Base-by-base conservation (phyloP, 495 filamentous ascomycete species). In the Aspergillus steynii region DNA sequence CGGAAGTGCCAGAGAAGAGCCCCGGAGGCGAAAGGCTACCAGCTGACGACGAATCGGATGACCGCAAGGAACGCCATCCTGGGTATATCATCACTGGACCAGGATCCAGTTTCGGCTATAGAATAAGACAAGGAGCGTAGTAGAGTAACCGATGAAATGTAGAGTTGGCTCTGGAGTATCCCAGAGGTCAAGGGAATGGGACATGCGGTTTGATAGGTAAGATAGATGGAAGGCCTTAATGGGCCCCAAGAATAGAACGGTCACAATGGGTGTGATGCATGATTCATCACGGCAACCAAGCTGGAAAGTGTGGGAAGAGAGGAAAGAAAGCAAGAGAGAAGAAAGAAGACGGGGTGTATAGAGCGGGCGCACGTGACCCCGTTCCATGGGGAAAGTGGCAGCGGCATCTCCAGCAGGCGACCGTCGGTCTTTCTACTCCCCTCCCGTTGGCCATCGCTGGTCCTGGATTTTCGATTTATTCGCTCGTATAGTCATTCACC, bases 21-120 rank as follows among this genome's bases (percentile, higher is more conserved):
- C 53, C 49, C 7, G 60, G 60, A 4, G 54, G 53, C 12, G 49
- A 53, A 1, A 27, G 49, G 25, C 49, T 54, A 29, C 34, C 37
- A 12, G 20, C 49, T 20, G 29, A n/a, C 20, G 29, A 46, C 8
- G 25, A 53, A 29, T 27, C 31, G 15, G 26, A 34, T 60, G 68
- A 61, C 60, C 65, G 63, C 53, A 67, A 69, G 55, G 69, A 75
- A 55, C 67, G 69, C 63, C 61, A 62, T 64, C 59, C 63, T 47
- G 58, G 64, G 60, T 68, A 51, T 60, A 66, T 55, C 68, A 73
- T 71, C 29, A 37, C 66, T 62, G 29, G 50, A 42, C 50, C 14
- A 34, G 28, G 10, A 15, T 26, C 26, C 28, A 55, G 29, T n/a
- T 1, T 15, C 32, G n/a, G 31, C 34, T 29, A 34, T 59, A 42